Evolutionary conservation across 169 alveolate species (phyloP).

Genomic region (Plasmodium ovale): DNA sequence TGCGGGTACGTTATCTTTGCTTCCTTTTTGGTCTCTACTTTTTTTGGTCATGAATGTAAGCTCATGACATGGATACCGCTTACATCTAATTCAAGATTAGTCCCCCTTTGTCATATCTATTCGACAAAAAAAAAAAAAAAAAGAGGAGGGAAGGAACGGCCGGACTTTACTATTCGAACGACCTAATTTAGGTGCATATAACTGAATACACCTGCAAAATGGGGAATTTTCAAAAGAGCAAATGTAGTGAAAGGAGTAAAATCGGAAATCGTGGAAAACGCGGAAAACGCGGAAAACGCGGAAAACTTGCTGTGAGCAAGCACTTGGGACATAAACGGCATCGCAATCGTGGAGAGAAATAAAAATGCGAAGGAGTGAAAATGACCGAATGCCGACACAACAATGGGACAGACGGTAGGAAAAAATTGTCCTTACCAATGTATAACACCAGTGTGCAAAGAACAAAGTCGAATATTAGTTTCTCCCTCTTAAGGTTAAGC

Average conservation of each 20-base stretch:
- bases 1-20: neutral
- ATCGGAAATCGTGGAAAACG: neutral
- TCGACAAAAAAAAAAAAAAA: neutral
- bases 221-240: neutral
- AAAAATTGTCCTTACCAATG: slow-evolving; percentile 31
- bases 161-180: no score
- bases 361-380: neutral
- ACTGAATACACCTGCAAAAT: slow-evolving; percentile 40
- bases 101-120: no score
- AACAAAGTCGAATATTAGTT: slow-evolving; percentile 69
- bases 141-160: neutral
- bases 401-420: neutral
- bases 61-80: neutral
- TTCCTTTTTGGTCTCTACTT: neutral
- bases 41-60: neutral
- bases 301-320: neutral
- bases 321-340: no score
- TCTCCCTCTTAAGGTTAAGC: slow-evolving; percentile 60
- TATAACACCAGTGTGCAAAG: slow-evolving; percentile 50
- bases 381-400: no score
- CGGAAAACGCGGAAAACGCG: neutral
- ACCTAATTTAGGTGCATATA: slow-evolving; percentile 64
- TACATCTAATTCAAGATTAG: no score
- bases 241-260: neutral
- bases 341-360: neutral